phyloP scores from a whole-genome alignment of 2,329 filamentous ascomycete genomes.

The Neofusicoccum cordaticola region DNA sequence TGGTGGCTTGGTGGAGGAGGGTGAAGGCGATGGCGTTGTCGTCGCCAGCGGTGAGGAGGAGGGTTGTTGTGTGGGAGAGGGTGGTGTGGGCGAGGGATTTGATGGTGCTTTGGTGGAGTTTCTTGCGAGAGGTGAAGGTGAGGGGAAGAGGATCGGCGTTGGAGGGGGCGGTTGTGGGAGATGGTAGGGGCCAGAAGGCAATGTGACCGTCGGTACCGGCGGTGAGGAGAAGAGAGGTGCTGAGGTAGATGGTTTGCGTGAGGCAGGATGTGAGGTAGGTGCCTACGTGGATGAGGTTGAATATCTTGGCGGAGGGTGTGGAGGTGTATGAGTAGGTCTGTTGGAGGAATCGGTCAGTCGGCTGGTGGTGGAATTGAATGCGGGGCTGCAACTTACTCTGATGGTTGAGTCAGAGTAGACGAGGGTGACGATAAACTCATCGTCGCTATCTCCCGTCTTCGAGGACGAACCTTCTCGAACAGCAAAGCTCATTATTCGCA shows the following conservation, averaged over 20 bases:
- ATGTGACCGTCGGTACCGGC: constrained; percentile 80
- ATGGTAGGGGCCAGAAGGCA: constrained; percentile 55
- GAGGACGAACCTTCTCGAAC: constrained; percentile 33
- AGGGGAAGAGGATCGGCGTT: not conserved
- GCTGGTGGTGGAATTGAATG: not conserved
- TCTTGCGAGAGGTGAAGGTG: constrained; percentile 30
- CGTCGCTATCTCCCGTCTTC: constrained; percentile 22
- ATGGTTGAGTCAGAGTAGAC: constrained; percentile 82
- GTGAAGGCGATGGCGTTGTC: constrained; percentile 75
- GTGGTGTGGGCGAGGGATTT: constrained; percentile 52
- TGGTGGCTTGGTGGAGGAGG: constrained; percentile 30
- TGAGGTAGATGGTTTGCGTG: constrained; percentile 57
- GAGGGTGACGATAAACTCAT: constrained; percentile 62
- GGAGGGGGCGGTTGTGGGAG: not conserved
- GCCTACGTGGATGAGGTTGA: constrained; percentile 36
- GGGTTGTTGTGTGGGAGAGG: constrained; percentile 28
- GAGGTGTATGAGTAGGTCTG: constrained; percentile 47
- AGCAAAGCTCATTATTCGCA: constrained; percentile 81
- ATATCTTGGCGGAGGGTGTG: constrained; percentile 24
- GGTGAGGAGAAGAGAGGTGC: constrained; percentile 53
- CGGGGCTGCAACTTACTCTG: constrained; percentile 44
- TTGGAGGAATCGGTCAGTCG: not conserved
- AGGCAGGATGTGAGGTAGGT: constrained; percentile 60
- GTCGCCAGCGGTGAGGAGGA: constrained; percentile 78
- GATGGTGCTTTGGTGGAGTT: constrained; percentile 77